These are phyloP conservation scores for Colletotrichum cereale DNA, from an alignment of 2,329 filamentous ascomycete genomes.

Conservation along the genomic window DNA sequence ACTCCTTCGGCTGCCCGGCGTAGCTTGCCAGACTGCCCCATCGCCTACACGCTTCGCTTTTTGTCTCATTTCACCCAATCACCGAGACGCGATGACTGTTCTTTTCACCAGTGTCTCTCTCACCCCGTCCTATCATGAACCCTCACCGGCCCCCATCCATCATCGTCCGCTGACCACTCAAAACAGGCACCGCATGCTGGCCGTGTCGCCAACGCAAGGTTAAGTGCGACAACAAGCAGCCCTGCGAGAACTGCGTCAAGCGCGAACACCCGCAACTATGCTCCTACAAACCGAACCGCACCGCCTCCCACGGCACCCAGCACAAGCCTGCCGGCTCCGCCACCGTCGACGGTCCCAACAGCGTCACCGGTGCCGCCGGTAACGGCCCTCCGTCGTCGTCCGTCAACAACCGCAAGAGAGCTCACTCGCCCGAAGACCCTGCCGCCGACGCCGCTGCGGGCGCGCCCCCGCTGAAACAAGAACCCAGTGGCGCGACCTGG, in stretches of 20 bases:
- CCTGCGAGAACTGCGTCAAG: slow-evolving; percentile 77
- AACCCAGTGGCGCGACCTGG: slow-evolving; percentile 56
- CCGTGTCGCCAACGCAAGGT: slow-evolving; percentile 77
- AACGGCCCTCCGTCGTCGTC: slow-evolving; percentile 44
- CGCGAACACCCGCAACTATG: slow-evolving; percentile 74
- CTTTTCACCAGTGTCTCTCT: background rate
- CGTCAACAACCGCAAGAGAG: slow-evolving; percentile 51
- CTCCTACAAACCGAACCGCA: slow-evolving; percentile 74
- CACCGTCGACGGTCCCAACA: slow-evolving; percentile 41
- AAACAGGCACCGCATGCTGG: slow-evolving; percentile 72
- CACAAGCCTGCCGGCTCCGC: slow-evolving; percentile 47
- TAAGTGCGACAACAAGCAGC: slow-evolving; percentile 77
- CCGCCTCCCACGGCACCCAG: slow-evolving; percentile 45
- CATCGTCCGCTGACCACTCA: slow-evolving; percentile 14
- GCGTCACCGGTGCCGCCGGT: slow-evolving; percentile 37
- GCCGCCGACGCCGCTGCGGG: slow-evolving; percentile 51
- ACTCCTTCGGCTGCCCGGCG: background rate
- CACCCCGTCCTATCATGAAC: background rate
- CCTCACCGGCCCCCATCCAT: background rate
- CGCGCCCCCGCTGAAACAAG: slow-evolving; percentile 46
- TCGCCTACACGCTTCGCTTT: background rate
- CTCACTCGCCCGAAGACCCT: slow-evolving; percentile 57
- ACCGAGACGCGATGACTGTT: background rate
- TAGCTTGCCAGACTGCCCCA: background rate
- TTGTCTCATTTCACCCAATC: slow-evolving; percentile 1